phyloP scores from a whole-genome alignment of 2,329 filamentous ascomycete species.

The Blastomyces silverae region DNA sequence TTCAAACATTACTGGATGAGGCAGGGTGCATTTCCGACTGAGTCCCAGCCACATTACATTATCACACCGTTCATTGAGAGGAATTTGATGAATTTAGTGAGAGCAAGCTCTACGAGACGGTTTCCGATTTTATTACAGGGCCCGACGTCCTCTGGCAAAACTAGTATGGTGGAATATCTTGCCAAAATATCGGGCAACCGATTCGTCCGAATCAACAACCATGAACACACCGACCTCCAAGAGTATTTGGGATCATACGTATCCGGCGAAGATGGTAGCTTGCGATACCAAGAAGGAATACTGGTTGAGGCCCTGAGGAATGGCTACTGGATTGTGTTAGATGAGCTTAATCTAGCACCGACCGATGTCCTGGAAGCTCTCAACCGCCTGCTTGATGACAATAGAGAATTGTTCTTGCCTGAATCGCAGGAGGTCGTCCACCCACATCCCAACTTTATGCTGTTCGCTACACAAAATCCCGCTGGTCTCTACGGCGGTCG shows the following conservation, averaged over 20 bases:
- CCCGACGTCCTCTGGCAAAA: conserved; percentile 95
- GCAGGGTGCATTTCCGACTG: conserved; percentile 59
- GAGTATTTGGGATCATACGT: conserved; percentile 96
- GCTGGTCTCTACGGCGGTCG: conserved; percentile 90
- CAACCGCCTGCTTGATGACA: conserved; percentile 92
- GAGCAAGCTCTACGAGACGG: conserved; percentile 82
- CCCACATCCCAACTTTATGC: conserved; percentile 91
- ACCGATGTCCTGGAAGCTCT: conserved; percentile 95
- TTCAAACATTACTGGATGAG: conserved; percentile 90
- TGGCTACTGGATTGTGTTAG: conserved; percentile 96
- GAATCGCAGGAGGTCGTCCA: conserved; percentile 92
- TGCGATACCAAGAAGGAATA: conserved; percentile 88
- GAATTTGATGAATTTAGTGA: conserved; percentile 88
- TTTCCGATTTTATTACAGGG: conserved; percentile 96
- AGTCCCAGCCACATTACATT: conserved; percentile 84
- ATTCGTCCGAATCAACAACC: conserved; percentile 98
- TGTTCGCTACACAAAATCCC: conserved; percentile 97
- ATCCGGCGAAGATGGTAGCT: conserved; percentile 73
- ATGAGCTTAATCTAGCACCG: conserved; percentile 93
- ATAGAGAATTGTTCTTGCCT: conserved; percentile 87
- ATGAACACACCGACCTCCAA: conserved; percentile 96
- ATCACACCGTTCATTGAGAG: conserved; percentile 91
- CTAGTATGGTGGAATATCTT: conserved; percentile 98
- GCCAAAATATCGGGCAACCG: conserved; percentile 95
- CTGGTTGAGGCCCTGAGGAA: conserved; percentile 86